A percentile compares a stretch with the other conserved stretches of the same genome.
These are phyloP conservation scores for Rhodotorula sp. DNA, from an alignment of 1,284 basidiomycete species.

Conservation along the genomic window DNA sequence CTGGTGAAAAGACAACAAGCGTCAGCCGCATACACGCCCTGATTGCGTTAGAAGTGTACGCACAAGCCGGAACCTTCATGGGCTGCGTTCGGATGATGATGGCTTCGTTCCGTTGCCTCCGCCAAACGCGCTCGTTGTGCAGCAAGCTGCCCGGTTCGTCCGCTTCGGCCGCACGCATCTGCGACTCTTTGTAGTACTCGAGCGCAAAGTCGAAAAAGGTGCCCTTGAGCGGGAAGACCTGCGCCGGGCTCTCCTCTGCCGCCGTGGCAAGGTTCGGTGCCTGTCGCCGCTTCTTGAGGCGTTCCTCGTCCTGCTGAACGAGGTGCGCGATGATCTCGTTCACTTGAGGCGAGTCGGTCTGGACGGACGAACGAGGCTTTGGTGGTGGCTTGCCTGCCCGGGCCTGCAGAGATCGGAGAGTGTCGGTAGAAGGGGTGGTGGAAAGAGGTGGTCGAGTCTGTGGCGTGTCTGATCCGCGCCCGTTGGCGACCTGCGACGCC, in stretches of 20 bases:
- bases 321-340: slow-evolving; percentile 24
- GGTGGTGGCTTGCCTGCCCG: slow-evolving; percentile 18
- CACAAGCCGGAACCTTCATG: slow-evolving; percentile 70
- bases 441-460: slow-evolving; percentile 24
- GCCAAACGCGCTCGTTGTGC: slow-evolving; percentile 96
- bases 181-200: slow-evolving; percentile 97
- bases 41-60: too few species aligned
- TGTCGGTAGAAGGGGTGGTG: slow-evolving; percentile 34
- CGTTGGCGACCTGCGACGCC: slow-evolving; percentile 15
- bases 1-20: slow-evolving; percentile 46
- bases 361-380: background rate
- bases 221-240: slow-evolving; percentile 79
- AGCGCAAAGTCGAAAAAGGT: slow-evolving; percentile 93
- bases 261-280: slow-evolving; percentile 17
- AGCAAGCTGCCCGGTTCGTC: slow-evolving; percentile 92
- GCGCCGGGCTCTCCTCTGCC: slow-evolving; percentile 44
- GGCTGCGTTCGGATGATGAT: slow-evolving; percentile 67
- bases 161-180: slow-evolving; percentile 92
- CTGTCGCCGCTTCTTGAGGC: slow-evolving; percentile 32
- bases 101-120: slow-evolving; percentile 84
- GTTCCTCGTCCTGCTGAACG: slow-evolving; percentile 36
- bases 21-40: too few species aligned
- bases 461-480: slow-evolving; percentile 1
- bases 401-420: slow-evolving; percentile 37
- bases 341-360: slow-evolving; percentile 23